Evolutionary conservation across 495 filamentous ascomycete genomes (phyloP).

Genomic region (Parachaetomium inaequale): DNA sequence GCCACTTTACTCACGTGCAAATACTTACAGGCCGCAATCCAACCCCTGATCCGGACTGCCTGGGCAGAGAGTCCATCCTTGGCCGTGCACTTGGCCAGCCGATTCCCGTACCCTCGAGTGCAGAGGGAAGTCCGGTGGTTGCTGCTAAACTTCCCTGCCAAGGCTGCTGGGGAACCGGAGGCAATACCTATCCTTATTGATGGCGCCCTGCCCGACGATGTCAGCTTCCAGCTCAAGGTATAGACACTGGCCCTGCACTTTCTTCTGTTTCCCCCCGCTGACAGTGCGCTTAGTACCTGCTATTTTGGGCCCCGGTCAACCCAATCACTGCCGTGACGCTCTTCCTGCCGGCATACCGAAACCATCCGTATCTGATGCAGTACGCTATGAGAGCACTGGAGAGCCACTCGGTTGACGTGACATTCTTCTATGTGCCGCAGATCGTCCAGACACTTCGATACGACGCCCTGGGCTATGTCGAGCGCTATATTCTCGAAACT

Average conservation of each 20-base stretch:
- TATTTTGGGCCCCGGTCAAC: conserved; percentile 93
- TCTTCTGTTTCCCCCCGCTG: conserved; percentile 27
- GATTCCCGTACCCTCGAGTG: conserved; percentile 73
- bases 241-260: conserved; percentile 5
- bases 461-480: conserved; percentile 90
- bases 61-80: conserved; percentile 81
- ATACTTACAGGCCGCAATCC: conserved; percentile 44
- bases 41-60: conserved; percentile 67
- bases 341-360: conserved; percentile 89
- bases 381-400: conserved; percentile 96
- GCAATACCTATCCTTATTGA: conserved; percentile 80
- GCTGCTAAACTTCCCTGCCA: conserved; percentile 76
- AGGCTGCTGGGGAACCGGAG: conserved; percentile 71
- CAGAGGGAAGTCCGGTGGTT: conserved; percentile 71
- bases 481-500: conserved; percentile 93
- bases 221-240: conserved; percentile 82
- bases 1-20: neutral
- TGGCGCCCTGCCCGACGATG: conserved; percentile 66
- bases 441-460: conserved; percentile 96
- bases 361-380: conserved; percentile 90
- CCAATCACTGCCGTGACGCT: conserved; percentile 89
- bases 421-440: conserved; percentile 98
- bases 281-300: conserved; percentile 62
- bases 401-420: conserved; percentile 88
- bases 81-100: conserved; percentile 72